Conservation (phyloP, 768 basidiomycete genomes). For the Leccinum boreale region DNA sequence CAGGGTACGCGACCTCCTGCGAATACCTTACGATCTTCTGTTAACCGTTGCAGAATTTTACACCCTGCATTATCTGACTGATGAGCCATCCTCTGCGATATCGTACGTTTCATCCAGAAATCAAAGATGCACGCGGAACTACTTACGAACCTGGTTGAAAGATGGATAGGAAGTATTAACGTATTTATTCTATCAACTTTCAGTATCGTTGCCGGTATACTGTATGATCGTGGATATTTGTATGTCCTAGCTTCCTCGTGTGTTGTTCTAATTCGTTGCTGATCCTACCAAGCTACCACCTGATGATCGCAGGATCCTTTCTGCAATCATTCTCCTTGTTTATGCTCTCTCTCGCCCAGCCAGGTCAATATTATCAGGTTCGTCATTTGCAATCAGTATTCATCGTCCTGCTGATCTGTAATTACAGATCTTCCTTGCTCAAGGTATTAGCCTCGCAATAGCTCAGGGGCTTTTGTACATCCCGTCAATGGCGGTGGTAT, state of each 20-base stretch:
- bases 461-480: conserved; percentile 45
- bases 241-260: conserved; percentile 6
- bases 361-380: conserved; percentile 38
- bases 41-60: conserved; percentile 6
- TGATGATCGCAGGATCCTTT: conserved; percentile 12
- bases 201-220: conserved; percentile 40
- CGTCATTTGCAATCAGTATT: neutral
- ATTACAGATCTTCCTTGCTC: conserved; percentile 43
- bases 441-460: conserved; percentile 45
- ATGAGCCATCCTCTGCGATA: conserved; percentile 32
- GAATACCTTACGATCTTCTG: neutral
- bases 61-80: conserved; percentile 7
- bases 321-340: neutral
- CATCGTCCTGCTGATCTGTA: neutral
- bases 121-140: neutral
- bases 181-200: conserved; percentile 36
- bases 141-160: neutral
- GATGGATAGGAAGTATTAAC: conserved; percentile 28
- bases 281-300: conserved; percentile 32
- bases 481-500: conserved; percentile 40
- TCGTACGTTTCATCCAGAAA: conserved; percentile 24
- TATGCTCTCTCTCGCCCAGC: neutral
- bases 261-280: neutral
- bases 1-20: conserved; percentile 26
- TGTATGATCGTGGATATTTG: conserved; percentile 52